Base-by-base conservation (phyloP, 257 asterid genomes). In the Galeopsis tetrahit region DNA sequence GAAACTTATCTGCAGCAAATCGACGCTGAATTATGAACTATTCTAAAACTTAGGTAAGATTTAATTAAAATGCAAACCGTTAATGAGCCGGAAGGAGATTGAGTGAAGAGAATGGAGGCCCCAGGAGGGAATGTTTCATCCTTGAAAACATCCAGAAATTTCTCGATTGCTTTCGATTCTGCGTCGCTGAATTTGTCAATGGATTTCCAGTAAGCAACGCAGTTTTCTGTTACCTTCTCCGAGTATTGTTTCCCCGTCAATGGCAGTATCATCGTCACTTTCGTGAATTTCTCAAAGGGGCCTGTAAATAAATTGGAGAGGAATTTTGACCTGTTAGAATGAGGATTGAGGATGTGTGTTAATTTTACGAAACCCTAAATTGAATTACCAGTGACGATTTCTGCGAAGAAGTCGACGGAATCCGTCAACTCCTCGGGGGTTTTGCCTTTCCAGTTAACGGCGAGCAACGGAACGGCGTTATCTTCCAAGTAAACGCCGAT, bases 181-280 rank as follows among this genome's bases (percentile, higher is more conserved):
- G 89, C 93, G 44, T 88, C 92, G 0, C 76, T 81, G 83, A 74
- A 88, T 56, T 76, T 80, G 44, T 91, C 97, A 2, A 75, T 39
- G 8, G 85, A 79, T 82, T 94, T 86, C 99, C 91, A 88, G 75
- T 79, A 66, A 2, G 96, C 93, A 33, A 84, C 78, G 71, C 97
- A 89, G 77, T 91, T 94, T 58, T 94, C 97, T 0, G 86, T 84
- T 11, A 94, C 99, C 78, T 91, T 94, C 83, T 82, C 96, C 1
- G 99, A 88, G 82, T 89, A 94, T 21, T 91, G 97, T 71, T 85
- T 76, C 32, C 99, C 98, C 62, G 96, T 88, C 51, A 94, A 79
- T 6, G 99, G 99, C 84, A 89, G 59, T 21, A 94, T 88, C 87
- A 69, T 87, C 2, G 86, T 91, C 82, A 91, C 96, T 71, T 57